Percentiles rank a stretch among this genome's conserved stretches.
Evolutionary conservation across 208 protist genomes (phyloP).

Genomic region (Crithidia fasciculata): DNA sequence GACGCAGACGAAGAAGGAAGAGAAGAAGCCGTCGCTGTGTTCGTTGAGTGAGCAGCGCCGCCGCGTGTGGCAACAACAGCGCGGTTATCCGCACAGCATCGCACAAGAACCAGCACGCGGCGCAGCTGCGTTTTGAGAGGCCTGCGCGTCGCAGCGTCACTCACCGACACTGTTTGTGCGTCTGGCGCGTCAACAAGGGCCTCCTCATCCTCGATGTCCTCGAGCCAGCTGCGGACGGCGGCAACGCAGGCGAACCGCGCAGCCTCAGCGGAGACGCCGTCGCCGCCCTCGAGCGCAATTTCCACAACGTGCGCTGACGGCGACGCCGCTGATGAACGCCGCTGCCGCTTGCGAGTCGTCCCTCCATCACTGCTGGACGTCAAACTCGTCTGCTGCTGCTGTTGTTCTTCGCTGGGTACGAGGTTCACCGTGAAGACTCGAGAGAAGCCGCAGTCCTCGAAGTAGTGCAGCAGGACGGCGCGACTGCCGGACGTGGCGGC

Average conservation of each 20-base stretch:
- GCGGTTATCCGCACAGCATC: constrained; percentile 57
- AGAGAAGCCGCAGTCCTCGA: constrained; percentile 49
- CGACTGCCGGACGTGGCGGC: constrained; percentile 43
- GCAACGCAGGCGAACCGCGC: constrained; percentile 54
- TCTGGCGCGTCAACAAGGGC: constrained; percentile 4
- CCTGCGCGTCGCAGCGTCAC: neutral
- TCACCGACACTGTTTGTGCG: neutral
- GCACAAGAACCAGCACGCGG: constrained; percentile 55
- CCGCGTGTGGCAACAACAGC: constrained; percentile 23
- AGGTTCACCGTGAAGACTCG: constrained; percentile 55
- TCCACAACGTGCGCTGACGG: constrained; percentile 1
- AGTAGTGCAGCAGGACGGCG: constrained; percentile 50
- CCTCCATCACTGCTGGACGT: neutral
- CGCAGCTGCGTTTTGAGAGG: constrained; percentile 16
- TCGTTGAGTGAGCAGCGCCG: neutral
- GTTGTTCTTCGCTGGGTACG: constrained; percentile 27
- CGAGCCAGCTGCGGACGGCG: constrained; percentile 49
- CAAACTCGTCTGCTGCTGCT: neutral
- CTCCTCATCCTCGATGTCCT: constrained; percentile 41
- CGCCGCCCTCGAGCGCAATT: constrained; percentile 16
- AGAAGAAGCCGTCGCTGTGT: neutral
- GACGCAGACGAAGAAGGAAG: neutral
- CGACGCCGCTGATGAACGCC: neutral
- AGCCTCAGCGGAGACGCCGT: constrained; percentile 21
- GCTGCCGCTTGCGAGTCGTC: constrained; percentile 9